phyloP scores from a whole-genome alignment of 345 rosid genomes.

The Populus pruinosa region DNA sequence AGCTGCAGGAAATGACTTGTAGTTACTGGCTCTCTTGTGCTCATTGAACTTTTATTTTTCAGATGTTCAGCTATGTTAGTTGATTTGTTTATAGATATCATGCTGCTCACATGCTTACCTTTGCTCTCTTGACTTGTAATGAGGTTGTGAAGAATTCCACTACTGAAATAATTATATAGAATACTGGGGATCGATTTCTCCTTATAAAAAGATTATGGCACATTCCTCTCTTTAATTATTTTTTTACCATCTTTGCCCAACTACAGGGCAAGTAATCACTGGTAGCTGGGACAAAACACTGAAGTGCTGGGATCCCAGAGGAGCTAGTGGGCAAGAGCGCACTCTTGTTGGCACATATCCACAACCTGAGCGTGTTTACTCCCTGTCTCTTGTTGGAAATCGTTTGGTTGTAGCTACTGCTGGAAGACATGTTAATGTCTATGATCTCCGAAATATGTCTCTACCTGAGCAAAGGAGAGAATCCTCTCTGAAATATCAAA shows the following conservation, averaged over 20 bases:
- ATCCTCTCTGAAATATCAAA: constrained; percentile 90
- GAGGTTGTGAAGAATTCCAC: not conserved
- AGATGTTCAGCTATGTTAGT: not conserved
- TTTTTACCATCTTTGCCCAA: constrained; percentile 8
- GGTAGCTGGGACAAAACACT: constrained; percentile 96
- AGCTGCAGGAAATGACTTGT: not conserved
- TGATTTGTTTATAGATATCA: not conserved
- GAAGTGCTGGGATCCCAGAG: constrained; percentile 98
- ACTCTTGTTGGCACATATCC: constrained; percentile 79
- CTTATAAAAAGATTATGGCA: not conserved
- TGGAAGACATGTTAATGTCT: constrained; percentile 91
- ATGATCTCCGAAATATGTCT: constrained; percentile 89
- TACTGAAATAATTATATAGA: not conserved
- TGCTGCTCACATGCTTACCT: not conserved
- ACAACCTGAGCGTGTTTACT: constrained; percentile 96
- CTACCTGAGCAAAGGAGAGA: constrained; percentile 96
- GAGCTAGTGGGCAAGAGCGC: constrained; percentile 81
- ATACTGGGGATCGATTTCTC: not conserved
- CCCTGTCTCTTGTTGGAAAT: constrained; percentile 85
- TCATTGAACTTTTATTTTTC: not conserved
- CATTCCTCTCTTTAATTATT: not conserved
- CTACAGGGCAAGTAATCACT: constrained; percentile 83
- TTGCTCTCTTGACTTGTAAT: not conserved
- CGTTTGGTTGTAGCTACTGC: constrained; percentile 94
- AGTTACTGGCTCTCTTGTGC: not conserved